Conservation (phyloP, 805 yeast genomes). For the Saccharomycopsis sp. region DNA sequence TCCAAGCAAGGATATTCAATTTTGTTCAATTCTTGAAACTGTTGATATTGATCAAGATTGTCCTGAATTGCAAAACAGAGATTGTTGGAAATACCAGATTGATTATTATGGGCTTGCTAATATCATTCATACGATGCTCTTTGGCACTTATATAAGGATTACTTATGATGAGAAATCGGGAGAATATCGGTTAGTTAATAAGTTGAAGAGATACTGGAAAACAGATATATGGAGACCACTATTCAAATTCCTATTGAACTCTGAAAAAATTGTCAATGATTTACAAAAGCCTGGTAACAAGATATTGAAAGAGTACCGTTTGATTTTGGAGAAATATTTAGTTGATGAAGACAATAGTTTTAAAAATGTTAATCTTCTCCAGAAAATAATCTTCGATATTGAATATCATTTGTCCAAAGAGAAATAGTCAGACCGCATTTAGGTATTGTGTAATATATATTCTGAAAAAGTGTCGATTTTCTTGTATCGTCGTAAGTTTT, state of each 20-base stretch:
- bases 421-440: no score
- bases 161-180: slow-evolving; percentile 22
- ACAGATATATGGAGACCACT: slow-evolving; percentile 57
- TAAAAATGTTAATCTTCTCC: slow-evolving; percentile 7
- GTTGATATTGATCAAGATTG: slow-evolving; percentile 56
- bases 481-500: no score
- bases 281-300: neutral
- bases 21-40: slow-evolving; percentile 45
- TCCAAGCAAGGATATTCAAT: slow-evolving; percentile 35
- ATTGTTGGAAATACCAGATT: slow-evolving; percentile 67
- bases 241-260: slow-evolving; percentile 56
- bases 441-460: no score
- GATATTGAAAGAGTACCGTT: slow-evolving; percentile 26
- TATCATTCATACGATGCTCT: slow-evolving; percentile 60
- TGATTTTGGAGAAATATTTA: slow-evolving; percentile 34
- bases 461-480: no score
- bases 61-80: slow-evolving; percentile 47
- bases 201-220: slow-evolving; percentile 70
- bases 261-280: slow-evolving; percentile 23
- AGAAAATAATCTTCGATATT: slow-evolving; percentile 5
- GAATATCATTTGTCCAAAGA: no score
- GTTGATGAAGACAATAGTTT: slow-evolving; percentile 7
- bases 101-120: slow-evolving; percentile 81
- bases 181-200: slow-evolving; percentile 29
- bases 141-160: slow-evolving; percentile 49